Evolutionary conservation across 441 rosid species (phyloP), one percentile per base, ranked within the genome.

Genomic region (Arabidopsis hybrid): DNA sequence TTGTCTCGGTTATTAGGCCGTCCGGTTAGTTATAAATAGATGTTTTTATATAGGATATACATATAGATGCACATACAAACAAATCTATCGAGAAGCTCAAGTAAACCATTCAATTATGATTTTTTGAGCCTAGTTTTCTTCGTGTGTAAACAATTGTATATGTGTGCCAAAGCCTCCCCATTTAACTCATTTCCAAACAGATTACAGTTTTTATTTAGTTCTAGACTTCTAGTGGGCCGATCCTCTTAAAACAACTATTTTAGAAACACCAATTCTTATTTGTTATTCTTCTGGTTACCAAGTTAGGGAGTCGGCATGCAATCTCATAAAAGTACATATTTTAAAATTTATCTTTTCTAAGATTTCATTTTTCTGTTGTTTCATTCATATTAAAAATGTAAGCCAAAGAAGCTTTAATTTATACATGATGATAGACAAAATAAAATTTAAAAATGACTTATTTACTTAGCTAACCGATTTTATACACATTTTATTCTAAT

Each of bases 1-100:
- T 51, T 51, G 35, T 40, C 62, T 62, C 43, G 59, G 57, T 58
- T 69, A 42, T 55, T 56, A 42, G 53, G 63, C 42, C 4, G 34
- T n/a, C 55, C 53, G 21, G 21, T 29, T 43, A 34, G 36, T 14
- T 29, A 43, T 31, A 29, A 18, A n/a, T 62, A 62, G 53, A 29
- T 42, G 6, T 7, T 34, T 1, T 7, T n/a, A 35, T 16, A 8
- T 8, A 50, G n/a, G n/a, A n/a, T n/a, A n/a, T 17, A 9, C 1
- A 17, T 46, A 14, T 16, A 47, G 2, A 47, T 40, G 51, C 51
- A 16, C 21, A 39, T 67, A 38, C 50, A 66, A 53, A 53, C 61
- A 67, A 60, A 62, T n/a, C 2, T 29, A 43, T 43, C 5, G 13
- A 43, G 17, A 11, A 61, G 8, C 35, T 32, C n/a, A 46, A 46